Conservation (phyloP, 176 grass and related monocot species). For the Otatea glauca region DNA sequence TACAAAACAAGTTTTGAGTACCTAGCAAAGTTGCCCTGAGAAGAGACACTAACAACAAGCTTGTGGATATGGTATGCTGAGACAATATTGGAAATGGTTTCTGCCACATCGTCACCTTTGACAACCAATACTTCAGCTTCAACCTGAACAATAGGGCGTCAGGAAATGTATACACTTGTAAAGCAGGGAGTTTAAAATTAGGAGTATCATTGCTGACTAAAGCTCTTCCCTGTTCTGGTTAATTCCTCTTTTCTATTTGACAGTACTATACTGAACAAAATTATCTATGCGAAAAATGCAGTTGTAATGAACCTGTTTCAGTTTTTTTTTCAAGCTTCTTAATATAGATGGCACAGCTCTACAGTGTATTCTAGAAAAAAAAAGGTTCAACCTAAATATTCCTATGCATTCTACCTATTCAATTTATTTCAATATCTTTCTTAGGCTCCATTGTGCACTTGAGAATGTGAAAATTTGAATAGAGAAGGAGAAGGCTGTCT, state of each 20-base stretch:
- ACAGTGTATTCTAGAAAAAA: no score
- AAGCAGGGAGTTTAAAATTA: not conserved
- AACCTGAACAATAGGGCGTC: conserved; percentile 50
- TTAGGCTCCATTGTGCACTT: not conserved
- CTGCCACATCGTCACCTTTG: conserved; percentile 57
- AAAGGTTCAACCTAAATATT: not conserved
- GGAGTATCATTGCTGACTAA: not conserved
- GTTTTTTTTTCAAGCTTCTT: no score
- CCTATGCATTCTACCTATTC: not conserved
- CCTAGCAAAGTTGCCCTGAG: conserved; percentile 50
- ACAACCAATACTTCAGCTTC: conserved; percentile 54
- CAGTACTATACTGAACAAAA: not conserved
- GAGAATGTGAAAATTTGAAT: conserved; percentile 15
- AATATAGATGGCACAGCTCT: no score
- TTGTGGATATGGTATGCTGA: conserved; percentile 48
- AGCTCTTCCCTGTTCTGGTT: not conserved
- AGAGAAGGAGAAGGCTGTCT: not conserved
- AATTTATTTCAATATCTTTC: not conserved
- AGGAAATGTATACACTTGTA: conserved; percentile 16
- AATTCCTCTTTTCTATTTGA: not conserved
- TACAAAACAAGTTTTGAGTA: conserved; percentile 13
- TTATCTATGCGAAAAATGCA: not conserved
- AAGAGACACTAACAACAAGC: conserved; percentile 62
- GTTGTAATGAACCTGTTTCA: no score
- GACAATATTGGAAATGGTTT: conserved; percentile 56